Percentiles rank a stretch among this genome's conserved stretches.
These are phyloP conservation scores for Isabelozyma rhagii DNA, from an alignment of 805 yeast species.

Conservation along the genomic window DNA sequence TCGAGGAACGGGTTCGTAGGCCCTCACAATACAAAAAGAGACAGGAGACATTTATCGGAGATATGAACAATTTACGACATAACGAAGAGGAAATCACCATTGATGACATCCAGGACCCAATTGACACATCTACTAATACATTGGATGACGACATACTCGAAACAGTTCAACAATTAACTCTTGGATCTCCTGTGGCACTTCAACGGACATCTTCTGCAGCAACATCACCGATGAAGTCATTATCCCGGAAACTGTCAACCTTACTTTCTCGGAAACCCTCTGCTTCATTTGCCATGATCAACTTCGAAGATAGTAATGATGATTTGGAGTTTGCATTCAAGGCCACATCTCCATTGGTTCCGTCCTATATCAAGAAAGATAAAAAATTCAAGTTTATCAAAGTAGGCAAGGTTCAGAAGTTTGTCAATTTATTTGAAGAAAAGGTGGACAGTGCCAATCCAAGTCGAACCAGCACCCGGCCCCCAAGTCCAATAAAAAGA, in stretches of 20 bases:
- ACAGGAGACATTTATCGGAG: constrained; percentile 16
- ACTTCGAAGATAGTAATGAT: constrained; percentile 19
- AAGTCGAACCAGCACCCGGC: constrained; percentile 5
- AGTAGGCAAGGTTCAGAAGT: constrained; percentile 45
- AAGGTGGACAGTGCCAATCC: constrained; percentile 11
- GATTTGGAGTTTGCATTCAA: constrained; percentile 31
- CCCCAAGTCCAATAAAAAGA: constrained; percentile 4
- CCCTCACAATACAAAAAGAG: constrained; percentile 1
- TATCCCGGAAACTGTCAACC: constrained; percentile 8
- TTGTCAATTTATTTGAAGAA: constrained; percentile 42
- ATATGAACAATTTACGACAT: constrained; percentile 26
- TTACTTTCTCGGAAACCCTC: constrained; percentile 14
- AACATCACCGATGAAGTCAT: constrained; percentile 3
- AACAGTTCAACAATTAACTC: neutral
- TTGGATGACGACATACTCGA: neutral
- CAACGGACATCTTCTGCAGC: neutral
- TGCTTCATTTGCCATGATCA: constrained; percentile 20
- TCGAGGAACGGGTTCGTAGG: neutral
- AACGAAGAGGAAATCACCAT: constrained; percentile 15
- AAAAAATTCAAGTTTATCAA: constrained; percentile 43
- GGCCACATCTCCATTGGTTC: constrained; percentile 24
- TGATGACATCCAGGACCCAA: constrained; percentile 2
- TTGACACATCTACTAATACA: neutral
- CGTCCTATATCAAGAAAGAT: constrained; percentile 36
- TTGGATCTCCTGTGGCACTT: neutral